Evolutionary conservation across 2,329 filamentous ascomycete genomes (phyloP).

Genomic region (Delphinella strobiligena): DNA sequence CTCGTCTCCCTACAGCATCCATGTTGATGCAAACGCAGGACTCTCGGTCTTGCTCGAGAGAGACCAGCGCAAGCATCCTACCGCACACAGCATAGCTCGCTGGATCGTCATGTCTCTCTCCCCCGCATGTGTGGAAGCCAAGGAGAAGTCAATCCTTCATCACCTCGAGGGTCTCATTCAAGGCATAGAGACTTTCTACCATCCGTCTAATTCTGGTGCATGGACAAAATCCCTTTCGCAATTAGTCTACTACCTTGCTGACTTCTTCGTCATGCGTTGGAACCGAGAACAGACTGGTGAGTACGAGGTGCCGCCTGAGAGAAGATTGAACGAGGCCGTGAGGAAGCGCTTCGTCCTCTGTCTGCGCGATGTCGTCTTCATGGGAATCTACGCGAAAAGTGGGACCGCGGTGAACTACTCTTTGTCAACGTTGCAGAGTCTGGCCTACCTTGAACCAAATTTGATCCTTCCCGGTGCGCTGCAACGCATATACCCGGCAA

Average conservation of each 20-base stretch:
- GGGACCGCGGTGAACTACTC: conserved; percentile 84
- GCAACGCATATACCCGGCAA: conserved; percentile 90
- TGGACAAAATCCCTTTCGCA: conserved; percentile 90
- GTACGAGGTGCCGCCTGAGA: conserved; percentile 69
- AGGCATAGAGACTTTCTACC: conserved; percentile 96
- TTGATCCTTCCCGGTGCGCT: conserved; percentile 85
- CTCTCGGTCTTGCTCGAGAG: conserved; percentile 79
- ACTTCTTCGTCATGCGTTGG: conserved; percentile 96
- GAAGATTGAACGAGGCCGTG: conserved; percentile 66
- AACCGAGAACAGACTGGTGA: conserved; percentile 90
- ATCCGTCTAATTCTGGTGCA: conserved; percentile 84
- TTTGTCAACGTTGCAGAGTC: conserved; percentile 74
- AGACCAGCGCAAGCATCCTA: conserved; percentile 85
- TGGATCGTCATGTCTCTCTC: conserved; percentile 92
- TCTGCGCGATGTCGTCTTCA: conserved; percentile 85
- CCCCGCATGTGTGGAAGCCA: conserved; percentile 63
- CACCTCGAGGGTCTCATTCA: conserved; percentile 86
- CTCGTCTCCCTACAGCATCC: conserved; percentile 73
- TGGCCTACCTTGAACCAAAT: conserved; percentile 83
- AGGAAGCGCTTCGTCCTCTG: conserved; percentile 83
- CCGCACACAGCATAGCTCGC: conserved; percentile 81
- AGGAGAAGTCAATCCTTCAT: conserved; percentile 62
- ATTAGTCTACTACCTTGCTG: conserved; percentile 80
- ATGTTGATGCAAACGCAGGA: conserved; percentile 72
- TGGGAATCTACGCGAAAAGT: conserved; percentile 97